These are phyloP conservation scores for Verticillium klebahnii DNA, from an alignment of 2,329 filamentous ascomycete species.

Conservation along the genomic window DNA sequence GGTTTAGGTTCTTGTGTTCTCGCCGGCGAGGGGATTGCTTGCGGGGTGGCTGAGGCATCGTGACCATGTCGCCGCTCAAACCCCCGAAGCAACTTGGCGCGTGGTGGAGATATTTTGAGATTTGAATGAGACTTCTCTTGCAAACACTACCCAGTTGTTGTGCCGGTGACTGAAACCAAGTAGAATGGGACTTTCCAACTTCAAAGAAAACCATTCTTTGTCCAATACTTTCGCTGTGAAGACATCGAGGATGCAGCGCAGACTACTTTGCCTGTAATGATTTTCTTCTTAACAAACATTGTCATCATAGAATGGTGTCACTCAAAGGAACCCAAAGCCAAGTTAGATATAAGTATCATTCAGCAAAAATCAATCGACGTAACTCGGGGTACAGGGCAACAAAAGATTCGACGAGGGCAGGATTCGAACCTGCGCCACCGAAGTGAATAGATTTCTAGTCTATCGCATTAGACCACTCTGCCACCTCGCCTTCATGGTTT, in stretches of 20 bases:
- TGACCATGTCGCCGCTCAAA: not conserved
- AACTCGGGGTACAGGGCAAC: too few relatives aligned
- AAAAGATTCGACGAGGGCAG: not conserved
- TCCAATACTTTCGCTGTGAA: too few relatives aligned
- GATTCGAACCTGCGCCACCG: not conserved
- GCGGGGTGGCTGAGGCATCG: not conserved
- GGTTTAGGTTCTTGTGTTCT: conserved; percentile 7
- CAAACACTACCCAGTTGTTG: not conserved
- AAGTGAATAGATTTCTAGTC: not conserved
- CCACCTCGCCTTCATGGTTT: not conserved
- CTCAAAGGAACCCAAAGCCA: too few relatives aligned
- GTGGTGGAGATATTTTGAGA: not conserved
- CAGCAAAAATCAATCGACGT: too few relatives aligned
- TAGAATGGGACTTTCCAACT: too few relatives aligned
- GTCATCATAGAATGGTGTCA: too few relatives aligned
- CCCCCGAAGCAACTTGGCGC: not conserved
- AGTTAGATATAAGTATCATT: too few relatives aligned
- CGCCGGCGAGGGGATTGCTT: not conserved
- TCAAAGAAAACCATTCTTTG: too few relatives aligned
- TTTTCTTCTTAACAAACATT: too few relatives aligned
- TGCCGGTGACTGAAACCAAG: too few relatives aligned
- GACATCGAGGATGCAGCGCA: too few relatives aligned
- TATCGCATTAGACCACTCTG: not conserved
- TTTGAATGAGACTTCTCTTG: not conserved
- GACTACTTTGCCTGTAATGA: too few relatives aligned